Conservation (phyloP, 148 eudicot genomes). For the Pouteria glomerata region DNA sequence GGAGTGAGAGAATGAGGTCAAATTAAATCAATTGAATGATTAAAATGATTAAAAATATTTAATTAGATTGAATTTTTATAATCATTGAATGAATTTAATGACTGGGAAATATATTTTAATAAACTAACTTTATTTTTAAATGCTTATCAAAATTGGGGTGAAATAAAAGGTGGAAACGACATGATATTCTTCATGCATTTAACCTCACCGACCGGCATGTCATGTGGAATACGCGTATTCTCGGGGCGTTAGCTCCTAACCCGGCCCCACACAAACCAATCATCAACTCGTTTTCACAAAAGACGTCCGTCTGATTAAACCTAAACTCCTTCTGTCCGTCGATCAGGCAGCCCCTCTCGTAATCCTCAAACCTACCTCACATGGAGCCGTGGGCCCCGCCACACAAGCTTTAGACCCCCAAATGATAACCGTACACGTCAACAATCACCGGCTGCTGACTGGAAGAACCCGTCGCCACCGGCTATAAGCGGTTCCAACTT, state of each 20-base stretch:
- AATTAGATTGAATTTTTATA: no score
- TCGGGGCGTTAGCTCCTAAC: neutral
- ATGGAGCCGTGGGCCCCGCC: neutral
- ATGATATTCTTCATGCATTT: no score
- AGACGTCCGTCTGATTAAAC: neutral
- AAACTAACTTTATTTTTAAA: neutral
- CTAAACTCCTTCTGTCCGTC: constrained; percentile 3
- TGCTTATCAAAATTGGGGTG: no score
- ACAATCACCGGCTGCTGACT: constrained; percentile 10
- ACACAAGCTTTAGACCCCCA: neutral
- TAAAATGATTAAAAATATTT: no score
- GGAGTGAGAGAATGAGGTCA: no score
- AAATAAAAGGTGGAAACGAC: no score
- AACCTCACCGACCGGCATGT: neutral
- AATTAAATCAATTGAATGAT: no score
- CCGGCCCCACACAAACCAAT: neutral
- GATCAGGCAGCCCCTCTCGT: neutral
- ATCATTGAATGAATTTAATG: no score
- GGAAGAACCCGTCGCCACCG: constrained; percentile 1
- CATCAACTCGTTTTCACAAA: neutral
- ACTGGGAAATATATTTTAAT: no score
- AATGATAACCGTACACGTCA: neutral
- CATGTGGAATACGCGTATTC: constrained; percentile 13
- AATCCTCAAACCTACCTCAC: neutral
- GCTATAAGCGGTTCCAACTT: neutral